Evolutionary conservation across 2,329 filamentous ascomycete species (phyloP).

Genomic region (Colletotrichum neosansevieriae): DNA sequence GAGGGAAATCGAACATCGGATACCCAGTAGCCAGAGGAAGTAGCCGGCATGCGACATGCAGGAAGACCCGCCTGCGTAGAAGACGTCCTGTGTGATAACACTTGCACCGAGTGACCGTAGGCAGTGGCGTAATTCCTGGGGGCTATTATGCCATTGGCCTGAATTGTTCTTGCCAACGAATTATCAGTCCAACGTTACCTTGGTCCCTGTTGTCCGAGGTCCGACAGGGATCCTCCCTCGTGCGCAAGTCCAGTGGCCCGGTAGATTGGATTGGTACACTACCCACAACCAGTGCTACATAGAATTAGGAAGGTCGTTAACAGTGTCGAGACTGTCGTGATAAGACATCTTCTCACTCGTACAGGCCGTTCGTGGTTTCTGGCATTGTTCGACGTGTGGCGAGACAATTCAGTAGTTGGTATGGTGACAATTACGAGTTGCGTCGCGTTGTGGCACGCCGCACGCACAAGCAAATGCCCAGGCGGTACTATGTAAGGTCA

Average conservation of each 20-base stretch:
- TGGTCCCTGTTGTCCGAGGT: not conserved
- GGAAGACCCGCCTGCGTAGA: too few relatives aligned
- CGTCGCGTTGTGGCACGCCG: not conserved
- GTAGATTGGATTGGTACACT: not conserved
- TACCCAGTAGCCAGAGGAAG: too few relatives aligned
- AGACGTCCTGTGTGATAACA: not conserved
- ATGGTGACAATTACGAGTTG: not conserved
- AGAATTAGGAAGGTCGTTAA: constrained; percentile 20
- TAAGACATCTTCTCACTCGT: not conserved
- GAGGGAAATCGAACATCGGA: too few relatives aligned
- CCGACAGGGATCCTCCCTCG: constrained; percentile 3
- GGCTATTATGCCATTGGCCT: constrained; percentile 24
- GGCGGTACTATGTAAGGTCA: constrained; percentile 30
- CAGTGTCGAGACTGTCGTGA: not conserved
- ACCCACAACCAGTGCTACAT: not conserved
- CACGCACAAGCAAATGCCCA: constrained; percentile 26
- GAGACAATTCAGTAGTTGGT: too few relatives aligned
- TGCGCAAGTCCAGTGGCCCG: not conserved
- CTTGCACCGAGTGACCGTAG: not conserved
- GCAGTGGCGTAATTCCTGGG: constrained; percentile 17
- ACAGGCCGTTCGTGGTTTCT: too few relatives aligned
- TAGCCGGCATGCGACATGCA: too few relatives aligned
- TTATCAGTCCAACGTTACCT: not conserved
- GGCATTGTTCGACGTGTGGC: too few relatives aligned
- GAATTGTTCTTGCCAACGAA: not conserved